Conservation (phyloP, 352 stramenopile species). For the Globisporangium rhizosaccharum region DNA sequence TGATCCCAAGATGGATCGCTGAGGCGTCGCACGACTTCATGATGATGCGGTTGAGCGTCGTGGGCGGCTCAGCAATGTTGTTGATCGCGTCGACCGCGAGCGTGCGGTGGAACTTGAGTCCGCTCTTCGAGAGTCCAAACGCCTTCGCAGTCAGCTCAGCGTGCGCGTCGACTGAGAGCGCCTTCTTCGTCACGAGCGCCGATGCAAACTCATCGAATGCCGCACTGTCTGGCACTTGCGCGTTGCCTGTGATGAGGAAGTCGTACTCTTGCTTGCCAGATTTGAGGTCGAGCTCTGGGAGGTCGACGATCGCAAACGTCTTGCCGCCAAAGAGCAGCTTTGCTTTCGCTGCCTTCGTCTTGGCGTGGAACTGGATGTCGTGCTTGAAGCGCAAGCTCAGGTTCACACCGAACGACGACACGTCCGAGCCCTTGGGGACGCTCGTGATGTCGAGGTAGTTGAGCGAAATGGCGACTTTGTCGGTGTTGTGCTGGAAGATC, state of each 20-base stretch:
- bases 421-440: constrained; percentile 24
- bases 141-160: constrained; percentile 38
- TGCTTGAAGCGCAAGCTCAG: constrained; percentile 52
- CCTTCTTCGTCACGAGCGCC: constrained; percentile 26
- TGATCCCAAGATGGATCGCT: constrained; percentile 41
- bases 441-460: constrained; percentile 65
- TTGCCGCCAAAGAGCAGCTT: constrained; percentile 37
- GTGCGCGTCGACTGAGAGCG: constrained; percentile 30
- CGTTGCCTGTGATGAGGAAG: constrained; percentile 29
- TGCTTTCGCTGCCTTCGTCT: constrained; percentile 38
- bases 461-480: constrained; percentile 47
- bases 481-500: constrained; percentile 56
- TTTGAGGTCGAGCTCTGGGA: constrained; percentile 47
- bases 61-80: constrained; percentile 39
- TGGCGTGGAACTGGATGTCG: constrained; percentile 31
- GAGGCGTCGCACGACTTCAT: constrained; percentile 36
- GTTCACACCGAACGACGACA: constrained; percentile 34
- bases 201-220: constrained; percentile 41
- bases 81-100: constrained; percentile 47
- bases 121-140: constrained; percentile 40
- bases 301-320: constrained; percentile 39
- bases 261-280: constrained; percentile 49
- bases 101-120: constrained; percentile 38
- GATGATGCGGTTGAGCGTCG: constrained; percentile 51
- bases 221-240: constrained; percentile 30